These are phyloP conservation scores for Salix purpurea DNA, from an alignment of 345 rosid genomes.

Conservation along the genomic window DNA sequence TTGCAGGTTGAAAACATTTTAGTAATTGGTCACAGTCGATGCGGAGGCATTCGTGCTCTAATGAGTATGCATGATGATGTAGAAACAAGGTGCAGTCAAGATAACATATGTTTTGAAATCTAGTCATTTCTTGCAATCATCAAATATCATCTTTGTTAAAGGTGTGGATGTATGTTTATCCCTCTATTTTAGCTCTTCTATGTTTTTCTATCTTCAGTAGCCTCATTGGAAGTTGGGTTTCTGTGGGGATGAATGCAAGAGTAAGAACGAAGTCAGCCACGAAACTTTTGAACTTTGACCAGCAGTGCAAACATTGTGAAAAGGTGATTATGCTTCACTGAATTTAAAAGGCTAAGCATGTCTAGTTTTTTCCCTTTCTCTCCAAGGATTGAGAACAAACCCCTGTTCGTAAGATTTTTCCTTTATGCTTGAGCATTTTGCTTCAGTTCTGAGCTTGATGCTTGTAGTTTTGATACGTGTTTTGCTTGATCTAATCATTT, in stretches of 20 bases:
- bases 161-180: background rate
- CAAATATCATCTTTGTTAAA: too few relatives aligned
- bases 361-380: background rate
- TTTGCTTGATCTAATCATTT: background rate
- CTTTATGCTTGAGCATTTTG: background rate
- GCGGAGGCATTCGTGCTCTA: conserved; percentile 93
- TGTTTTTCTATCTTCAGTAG: conserved; percentile 41
- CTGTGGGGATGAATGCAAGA: conserved; percentile 74
- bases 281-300: conserved; percentile 63
- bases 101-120: background rate
- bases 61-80: conserved; percentile 77
- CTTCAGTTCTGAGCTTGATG: background rate
- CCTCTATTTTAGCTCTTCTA: too few relatives aligned
- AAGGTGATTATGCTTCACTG: conserved; percentile 46
- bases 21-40: conserved; percentile 85
- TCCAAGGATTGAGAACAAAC: background rate
- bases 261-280: conserved; percentile 58
- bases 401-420: background rate
- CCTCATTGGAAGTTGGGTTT: conserved; percentile 80
- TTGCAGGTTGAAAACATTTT: conserved; percentile 87
- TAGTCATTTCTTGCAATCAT: background rate
- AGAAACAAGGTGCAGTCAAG: conserved; percentile 54
- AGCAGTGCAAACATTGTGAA: conserved; percentile 86
- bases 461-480: background rate
- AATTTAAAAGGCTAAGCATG: background rate